Base-by-base conservation (phyloP, 1,284 basidiomycete genomes). In the Rhodotorula sp. region DNA sequence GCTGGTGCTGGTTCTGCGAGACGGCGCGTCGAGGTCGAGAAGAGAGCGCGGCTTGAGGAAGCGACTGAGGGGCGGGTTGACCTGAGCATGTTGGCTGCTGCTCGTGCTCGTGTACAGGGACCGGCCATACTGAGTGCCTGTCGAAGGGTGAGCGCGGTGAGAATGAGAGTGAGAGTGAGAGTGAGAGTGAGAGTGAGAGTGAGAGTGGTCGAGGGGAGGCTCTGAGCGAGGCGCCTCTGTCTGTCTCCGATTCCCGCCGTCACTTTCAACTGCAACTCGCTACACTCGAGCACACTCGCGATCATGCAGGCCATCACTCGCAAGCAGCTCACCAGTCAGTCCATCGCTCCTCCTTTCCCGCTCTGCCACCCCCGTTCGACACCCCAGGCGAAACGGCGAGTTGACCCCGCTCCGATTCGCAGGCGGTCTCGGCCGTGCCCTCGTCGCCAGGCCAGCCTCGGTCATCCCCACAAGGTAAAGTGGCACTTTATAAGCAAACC, bases 381-480 rank as follows among this genome's bases (percentile, higher is more conserved):
- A 1, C 10, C 1, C 37, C 37, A 6, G 37, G 8, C 12, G 10
- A 42, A 12, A 42, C 37, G 37, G 10, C 37, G 37, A 42, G 33
- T 58, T 42, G 33, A 29, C 44, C 37, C 60, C 60, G 30, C n/a
- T 48, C 18, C 51, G 26, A 18, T n/a, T 24, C 33, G 29, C 61
- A 70, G 69, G 42, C 61, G 53, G 55, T 48, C 58, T 58, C n/a
- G 57, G 67, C 37, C 44, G 49, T 26, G 51, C 56, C 42, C 33
- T 45, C n/a, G 37, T 60, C 29, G 65, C 66, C 37, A 49, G 60
- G 37, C 60, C 64, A 14, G 60, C 65, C 2, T 44, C 69, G 6
- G 20, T 60, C 42, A 51, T 69, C 26, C 56, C 68, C 6, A 44
- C 65, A 24, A 46, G 69, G 69, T 70, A n/a, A n/a, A n/a, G n/a